Conservation (phyloP, 495 filamentous ascomycete genomes). For the Penicillium verhagenii region DNA sequence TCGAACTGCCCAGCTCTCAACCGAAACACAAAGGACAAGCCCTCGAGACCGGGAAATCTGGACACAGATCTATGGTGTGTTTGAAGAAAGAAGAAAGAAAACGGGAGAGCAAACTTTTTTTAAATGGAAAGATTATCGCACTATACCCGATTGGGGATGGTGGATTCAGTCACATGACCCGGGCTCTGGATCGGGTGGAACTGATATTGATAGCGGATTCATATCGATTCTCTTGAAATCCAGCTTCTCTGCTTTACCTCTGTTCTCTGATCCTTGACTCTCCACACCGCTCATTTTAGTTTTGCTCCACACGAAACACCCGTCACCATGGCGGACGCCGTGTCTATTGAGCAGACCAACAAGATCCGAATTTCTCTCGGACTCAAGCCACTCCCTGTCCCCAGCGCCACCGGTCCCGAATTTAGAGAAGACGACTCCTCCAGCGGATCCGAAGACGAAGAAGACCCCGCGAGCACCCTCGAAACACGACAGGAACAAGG, state of each 20-base stretch:
- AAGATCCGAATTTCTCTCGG: constrained; percentile 86
- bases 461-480: constrained; percentile 71
- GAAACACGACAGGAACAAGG: constrained; percentile 76
- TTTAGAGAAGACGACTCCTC: constrained; percentile 55
- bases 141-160: constrained; percentile 19
- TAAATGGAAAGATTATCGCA: constrained; percentile 33
- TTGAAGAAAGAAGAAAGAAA: constrained; percentile 42
- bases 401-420: constrained; percentile 57
- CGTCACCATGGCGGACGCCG: constrained; percentile 67
- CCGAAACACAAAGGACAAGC: constrained; percentile 58
- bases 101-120: constrained; percentile 23
- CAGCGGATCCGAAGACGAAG: constrained; percentile 52
- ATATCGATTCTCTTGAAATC: background rate
- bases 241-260: background rate
- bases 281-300: background rate
- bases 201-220: background rate
- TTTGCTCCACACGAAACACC: background rate
- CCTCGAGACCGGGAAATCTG: constrained; percentile 61
- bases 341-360: constrained; percentile 93
- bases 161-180: constrained; percentile 10
- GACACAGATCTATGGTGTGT: constrained; percentile 75
- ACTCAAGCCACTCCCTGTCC: constrained; percentile 85
- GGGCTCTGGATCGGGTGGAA: background rate
- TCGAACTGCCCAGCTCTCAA: constrained; percentile 83
- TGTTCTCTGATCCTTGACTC: background rate